Evolutionary conservation across 1,139 yeast species (phyloP), one percentile per base, ranked within the genome.

Genomic region (Candida mesenterica): DNA sequence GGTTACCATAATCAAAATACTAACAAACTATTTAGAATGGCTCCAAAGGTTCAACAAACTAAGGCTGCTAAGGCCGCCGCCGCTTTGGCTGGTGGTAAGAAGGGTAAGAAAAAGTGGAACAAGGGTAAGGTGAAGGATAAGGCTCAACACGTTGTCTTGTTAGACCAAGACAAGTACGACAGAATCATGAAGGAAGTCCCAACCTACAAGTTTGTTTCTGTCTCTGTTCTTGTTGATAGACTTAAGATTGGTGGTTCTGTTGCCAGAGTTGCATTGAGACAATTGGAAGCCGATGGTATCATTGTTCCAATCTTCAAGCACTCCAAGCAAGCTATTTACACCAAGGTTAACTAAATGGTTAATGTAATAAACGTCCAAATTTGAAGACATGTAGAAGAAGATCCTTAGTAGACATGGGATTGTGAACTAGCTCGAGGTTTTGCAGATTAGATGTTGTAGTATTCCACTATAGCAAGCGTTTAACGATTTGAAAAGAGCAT

Each of bases 51-150:
- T 75, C 97, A 90, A 82, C 94, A 88, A 77, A 85, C 97, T 68
- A 92, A 92, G 82, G 97, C 97, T 74, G 96, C 96, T 69, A 90
- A 90, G 83, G 97, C 97, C 72, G 97, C 97, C 67, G 97, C 98
- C 80, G 97, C 97, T 73, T 79, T 89, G 82, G 96, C 97, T 72
- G 97, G 97, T 86, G 97, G 97, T 83, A 92, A 92, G 88, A 89
- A 92, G 74, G 89, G 96, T 77, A 92, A 94, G 89, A 92, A 92
- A 95, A 92, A 92, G 96, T 92, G 98, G 98, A 86, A 95, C 84
- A 90, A 92, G 83, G 97, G 97, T 77, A 89, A 95, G 86, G 96
- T 89, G 75, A 94, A 94, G 94, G 99, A 92, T 78, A 92, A 87
- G 95, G 98, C 98, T 62, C 95, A 87, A 74, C 98, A 92, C 82